Evolutionary conservation across 2,329 filamentous ascomycete species (phyloP), one percentile per base, ranked within the genome.

Genomic region (Fusarium floridanum): DNA sequence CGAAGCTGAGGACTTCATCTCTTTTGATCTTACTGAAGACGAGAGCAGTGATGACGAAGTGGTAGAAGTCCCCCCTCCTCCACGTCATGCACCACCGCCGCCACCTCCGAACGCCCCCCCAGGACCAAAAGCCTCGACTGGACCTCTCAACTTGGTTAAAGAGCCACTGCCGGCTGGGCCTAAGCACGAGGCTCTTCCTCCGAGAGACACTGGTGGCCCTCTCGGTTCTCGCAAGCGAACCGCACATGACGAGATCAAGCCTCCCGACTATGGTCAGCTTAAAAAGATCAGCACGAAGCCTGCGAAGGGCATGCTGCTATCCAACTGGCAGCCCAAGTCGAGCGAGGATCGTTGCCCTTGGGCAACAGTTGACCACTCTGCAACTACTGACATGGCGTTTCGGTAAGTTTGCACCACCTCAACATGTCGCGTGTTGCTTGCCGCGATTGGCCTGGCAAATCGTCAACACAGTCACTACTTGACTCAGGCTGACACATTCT

Each of bases 1-100:
- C 1, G 88, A 91, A 56, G 87, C 88, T 24, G 92, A 93, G 67
- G 96, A 99, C 76, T 98, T 98, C 80, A 98, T 99, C 65, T 97
- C 96, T 0, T 94, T 96, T 69, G 93, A 92, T 75, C 87, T 93
- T 53, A 89, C 88, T 56, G 90, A 92, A 64, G 88, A 89, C 29
- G 87, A 89, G 2, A 81, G 83, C 7, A 76, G 77, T 1, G 78
- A 78, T 43, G 75, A 64, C 36, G 61, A 73, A 39, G 77, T 76
- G 43, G 67, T 64, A 37, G 65, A 71, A 43, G 71, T 60, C 10
- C 78, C 50, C 55, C 66, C 74, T 73, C 24, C 78, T 72, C 59
- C 6, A 71, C 73, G 14, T 63, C 68, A 24, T n/a, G 45, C 24
- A 20, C 61, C 48, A 80, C 22, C 59, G 4, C 59, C 59, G 9